These are phyloP conservation scores for Ricinus communis DNA, from an alignment of 345 rosid species.

Conservation along the genomic window DNA sequence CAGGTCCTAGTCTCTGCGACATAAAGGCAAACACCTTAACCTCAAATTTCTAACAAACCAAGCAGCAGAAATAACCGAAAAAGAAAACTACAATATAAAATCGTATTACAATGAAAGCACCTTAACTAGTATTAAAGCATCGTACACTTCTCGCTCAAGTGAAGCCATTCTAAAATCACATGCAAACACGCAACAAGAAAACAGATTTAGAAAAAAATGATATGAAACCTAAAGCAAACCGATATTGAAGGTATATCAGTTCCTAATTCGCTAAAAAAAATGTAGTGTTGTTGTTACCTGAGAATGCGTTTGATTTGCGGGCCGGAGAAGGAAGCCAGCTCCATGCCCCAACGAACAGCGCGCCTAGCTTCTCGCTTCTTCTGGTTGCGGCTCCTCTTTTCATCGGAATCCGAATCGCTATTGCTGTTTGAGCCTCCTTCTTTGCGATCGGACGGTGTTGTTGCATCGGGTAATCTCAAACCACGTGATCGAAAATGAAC, in stretches of 20 bases:
- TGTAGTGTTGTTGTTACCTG: constrained; percentile 30
- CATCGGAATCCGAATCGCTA: constrained; percentile 48
- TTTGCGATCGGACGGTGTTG: constrained; percentile 24
- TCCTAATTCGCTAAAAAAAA: background rate
- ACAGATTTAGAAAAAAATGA: background rate
- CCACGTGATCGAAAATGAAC: constrained; percentile 34
- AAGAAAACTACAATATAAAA: background rate
- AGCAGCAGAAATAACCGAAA: background rate
- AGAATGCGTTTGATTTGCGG: constrained; percentile 68
- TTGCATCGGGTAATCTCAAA: constrained; percentile 30
- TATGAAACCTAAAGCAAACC: background rate
- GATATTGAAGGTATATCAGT: background rate
- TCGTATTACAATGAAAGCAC: constrained; percentile 23
- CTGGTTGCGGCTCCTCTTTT: constrained; percentile 68
- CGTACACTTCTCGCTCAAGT: constrained; percentile 62
- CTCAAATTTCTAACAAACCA: constrained; percentile 24
- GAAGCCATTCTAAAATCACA: constrained; percentile 54
- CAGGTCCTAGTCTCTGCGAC: constrained; percentile 73
- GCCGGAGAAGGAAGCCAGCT: constrained; percentile 67
- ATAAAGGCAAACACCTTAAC: constrained; percentile 54
- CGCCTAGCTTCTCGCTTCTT: constrained; percentile 91
- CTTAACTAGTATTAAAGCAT: constrained; percentile 82
- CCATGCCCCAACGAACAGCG: constrained; percentile 79
- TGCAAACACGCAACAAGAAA: background rate
- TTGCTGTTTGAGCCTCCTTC: constrained; percentile 23